Conservation (phyloP, 2,329 filamentous ascomycete species). For the Aspergillus sp. region DNA sequence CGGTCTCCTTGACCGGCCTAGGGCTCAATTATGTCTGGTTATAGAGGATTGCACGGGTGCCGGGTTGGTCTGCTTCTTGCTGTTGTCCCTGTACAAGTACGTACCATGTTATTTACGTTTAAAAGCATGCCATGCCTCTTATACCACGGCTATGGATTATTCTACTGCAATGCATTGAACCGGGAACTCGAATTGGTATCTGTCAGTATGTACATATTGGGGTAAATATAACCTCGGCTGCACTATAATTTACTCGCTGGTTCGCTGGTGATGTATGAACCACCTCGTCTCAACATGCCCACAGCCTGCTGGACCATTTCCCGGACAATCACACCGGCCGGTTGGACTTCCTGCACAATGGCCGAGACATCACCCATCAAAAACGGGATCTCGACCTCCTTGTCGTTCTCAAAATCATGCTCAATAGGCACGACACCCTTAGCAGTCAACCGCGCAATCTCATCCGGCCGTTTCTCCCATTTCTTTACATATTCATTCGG, state of each 20-base stretch:
- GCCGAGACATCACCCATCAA: slow-evolving; percentile 92
- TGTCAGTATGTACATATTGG: slow-evolving; percentile 5
- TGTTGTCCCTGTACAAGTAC: slow-evolving; percentile 23
- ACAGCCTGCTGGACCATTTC: slow-evolving; percentile 81
- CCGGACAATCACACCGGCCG: slow-evolving; percentile 74
- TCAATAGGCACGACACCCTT: slow-evolving; percentile 73
- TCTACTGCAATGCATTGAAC: neutral
- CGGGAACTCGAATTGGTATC: neutral
- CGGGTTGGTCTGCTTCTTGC: slow-evolving; percentile 7
- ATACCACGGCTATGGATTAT: neutral
- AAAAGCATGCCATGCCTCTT: neutral
- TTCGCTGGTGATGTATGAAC: slow-evolving; percentile 47
- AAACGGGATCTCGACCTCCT: slow-evolving; percentile 78
- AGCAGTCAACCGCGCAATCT: slow-evolving; percentile 68
- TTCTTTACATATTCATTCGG: slow-evolving; percentile 74
- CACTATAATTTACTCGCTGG: slow-evolving; percentile 39
- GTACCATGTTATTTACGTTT: slow-evolving; percentile 15
- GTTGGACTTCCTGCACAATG: slow-evolving; percentile 67
- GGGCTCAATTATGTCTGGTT: neutral
- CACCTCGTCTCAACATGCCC: slow-evolving; percentile 57
- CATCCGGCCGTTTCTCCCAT: slow-evolving; percentile 71
- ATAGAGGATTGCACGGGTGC: neutral
- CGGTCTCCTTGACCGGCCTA: neutral
- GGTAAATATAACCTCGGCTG: slow-evolving; percentile 6
- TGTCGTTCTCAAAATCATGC: slow-evolving; percentile 73